phyloP scores from a whole-genome alignment of 1,139 yeast species.

The Sugiyamaella castrensis region DNA sequence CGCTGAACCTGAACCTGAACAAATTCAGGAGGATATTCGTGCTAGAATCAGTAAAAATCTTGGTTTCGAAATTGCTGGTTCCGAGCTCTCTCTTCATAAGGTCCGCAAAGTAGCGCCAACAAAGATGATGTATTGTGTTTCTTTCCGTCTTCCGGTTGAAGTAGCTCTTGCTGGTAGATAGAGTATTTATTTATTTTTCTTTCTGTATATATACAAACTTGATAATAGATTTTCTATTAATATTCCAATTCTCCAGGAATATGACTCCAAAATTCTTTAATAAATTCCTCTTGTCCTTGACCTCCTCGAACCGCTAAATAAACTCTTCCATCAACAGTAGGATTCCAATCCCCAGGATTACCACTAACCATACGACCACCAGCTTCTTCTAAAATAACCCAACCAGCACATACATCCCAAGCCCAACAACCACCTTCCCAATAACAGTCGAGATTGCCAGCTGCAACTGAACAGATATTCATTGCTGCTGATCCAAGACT shows the following conservation, averaged over 20 bases:
- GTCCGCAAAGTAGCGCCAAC: slow-evolving; percentile 96
- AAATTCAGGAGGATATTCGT: slow-evolving; percentile 61
- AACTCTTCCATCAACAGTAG: slow-evolving; percentile 48
- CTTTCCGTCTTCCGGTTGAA: slow-evolving; percentile 71
- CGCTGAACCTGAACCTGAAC: slow-evolving; percentile 66
- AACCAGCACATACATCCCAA: slow-evolving; percentile 67
- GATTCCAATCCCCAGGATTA: slow-evolving; percentile 47
- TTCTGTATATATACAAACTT: no score
- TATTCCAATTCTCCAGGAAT: slow-evolving; percentile 47
- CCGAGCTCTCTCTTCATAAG: slow-evolving; percentile 59
- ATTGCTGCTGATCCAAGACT: slow-evolving; percentile 60
- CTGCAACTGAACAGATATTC: slow-evolving; percentile 53
- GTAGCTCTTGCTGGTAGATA: slow-evolving; percentile 48
- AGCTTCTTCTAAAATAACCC: slow-evolving; percentile 57
- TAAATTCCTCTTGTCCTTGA: slow-evolving; percentile 44
- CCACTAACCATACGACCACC: slow-evolving; percentile 57
- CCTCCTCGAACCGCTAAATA: slow-evolving; percentile 57
- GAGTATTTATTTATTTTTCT: no score
- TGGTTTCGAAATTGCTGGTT: slow-evolving; percentile 46
- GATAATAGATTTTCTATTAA: not conserved
- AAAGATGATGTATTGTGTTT: slow-evolving; percentile 90
- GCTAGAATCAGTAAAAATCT: slow-evolving; percentile 55
- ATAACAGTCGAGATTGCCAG: slow-evolving; percentile 55
- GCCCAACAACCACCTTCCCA: slow-evolving; percentile 66
- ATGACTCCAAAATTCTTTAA: slow-evolving; percentile 49